Conservation (phyloP, 108 stramenopile species). For the Nitzschia putrida region DNA sequence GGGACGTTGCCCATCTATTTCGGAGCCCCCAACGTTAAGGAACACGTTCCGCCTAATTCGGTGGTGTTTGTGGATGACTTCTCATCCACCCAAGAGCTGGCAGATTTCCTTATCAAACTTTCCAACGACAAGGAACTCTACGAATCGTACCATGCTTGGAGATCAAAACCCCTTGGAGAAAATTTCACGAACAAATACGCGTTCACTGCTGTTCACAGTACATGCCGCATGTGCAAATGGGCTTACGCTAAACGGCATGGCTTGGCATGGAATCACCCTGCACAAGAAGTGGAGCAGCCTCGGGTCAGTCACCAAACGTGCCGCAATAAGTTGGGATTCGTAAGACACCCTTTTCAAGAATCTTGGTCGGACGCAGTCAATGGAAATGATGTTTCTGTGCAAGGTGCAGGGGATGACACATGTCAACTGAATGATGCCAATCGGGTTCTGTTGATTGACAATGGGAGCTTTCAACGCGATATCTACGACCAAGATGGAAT, state of each 20-base stretch:
- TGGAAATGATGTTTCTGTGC: neutral
- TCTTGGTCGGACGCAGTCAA: conserved; percentile 35
- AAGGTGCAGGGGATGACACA: conserved; percentile 8
- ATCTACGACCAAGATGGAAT: conserved; percentile 48
- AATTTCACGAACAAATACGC: conserved; percentile 50
- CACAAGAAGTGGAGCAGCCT: conserved; percentile 44
- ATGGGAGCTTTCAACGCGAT: conserved; percentile 21
- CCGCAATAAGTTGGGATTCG: conserved; percentile 18
- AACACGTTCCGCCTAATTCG: conserved; percentile 60
- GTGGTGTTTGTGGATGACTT: conserved; percentile 63
- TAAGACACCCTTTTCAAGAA: conserved; percentile 49
- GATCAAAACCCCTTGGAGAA: conserved; percentile 47
- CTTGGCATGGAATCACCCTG: conserved; percentile 52
- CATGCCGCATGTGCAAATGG: conserved; percentile 72
- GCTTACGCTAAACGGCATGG: conserved; percentile 63
- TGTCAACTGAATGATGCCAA: conserved; percentile 11
- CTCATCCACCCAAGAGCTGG: conserved; percentile 37
- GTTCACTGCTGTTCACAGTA: conserved; percentile 46
- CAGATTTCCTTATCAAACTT: conserved; percentile 50
- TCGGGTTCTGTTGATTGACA: conserved; percentile 10
- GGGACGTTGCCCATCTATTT: conserved; percentile 71
- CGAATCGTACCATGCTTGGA: conserved; percentile 72
- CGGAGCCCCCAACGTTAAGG: conserved; percentile 68
- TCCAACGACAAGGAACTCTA: conserved; percentile 52
- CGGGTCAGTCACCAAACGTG: conserved; percentile 39